A percentile compares a stretch with the other conserved stretches of the same genome.
Evolutionary conservation across 805 yeast genomes (phyloP).

Genomic region (Kluyveromyces siamensis): DNA sequence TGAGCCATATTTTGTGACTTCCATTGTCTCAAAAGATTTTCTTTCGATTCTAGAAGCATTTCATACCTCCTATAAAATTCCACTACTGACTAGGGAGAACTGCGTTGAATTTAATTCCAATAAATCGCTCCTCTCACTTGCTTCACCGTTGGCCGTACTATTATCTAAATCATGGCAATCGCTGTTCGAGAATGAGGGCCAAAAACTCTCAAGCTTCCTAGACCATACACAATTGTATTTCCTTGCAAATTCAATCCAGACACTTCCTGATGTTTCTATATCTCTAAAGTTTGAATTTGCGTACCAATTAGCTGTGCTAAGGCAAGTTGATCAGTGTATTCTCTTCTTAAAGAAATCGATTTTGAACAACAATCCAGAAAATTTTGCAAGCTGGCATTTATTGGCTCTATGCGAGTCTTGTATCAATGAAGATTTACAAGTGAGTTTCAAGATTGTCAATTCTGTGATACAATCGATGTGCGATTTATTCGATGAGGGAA

Average conservation of each 20-base stretch:
- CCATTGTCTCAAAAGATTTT: constrained; percentile 4
- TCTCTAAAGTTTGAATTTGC: constrained; percentile 37
- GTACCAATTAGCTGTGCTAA: constrained; percentile 36
- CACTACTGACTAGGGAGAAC: constrained; percentile 10
- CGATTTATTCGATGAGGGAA: constrained; percentile 15
- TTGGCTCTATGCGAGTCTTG: constrained; percentile 50
- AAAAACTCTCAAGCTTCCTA: constrained; percentile 9
- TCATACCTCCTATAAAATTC: constrained; percentile 13
- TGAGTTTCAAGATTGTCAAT: constrained; percentile 47
- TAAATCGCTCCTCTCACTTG: constrained; percentile 11
- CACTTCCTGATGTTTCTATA: constrained; percentile 2
- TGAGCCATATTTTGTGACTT: neutral
- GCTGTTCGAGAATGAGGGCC: constrained; percentile 12
- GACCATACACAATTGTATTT: constrained; percentile 12
- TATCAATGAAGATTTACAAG: constrained; percentile 46
- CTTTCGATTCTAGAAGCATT: constrained; percentile 8
- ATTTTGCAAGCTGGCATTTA: constrained; percentile 58
- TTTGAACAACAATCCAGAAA: constrained; percentile 43
- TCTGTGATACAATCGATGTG: constrained; percentile 41
- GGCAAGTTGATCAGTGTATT: constrained; percentile 35
- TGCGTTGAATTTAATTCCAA: constrained; percentile 17
- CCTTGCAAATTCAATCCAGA: constrained; percentile 20
- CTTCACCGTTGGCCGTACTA: constrained; percentile 10
- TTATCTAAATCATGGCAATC: constrained; percentile 19
- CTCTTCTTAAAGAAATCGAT: constrained; percentile 39